phyloP scores from a whole-genome alignment of 2,329 filamentous ascomycete genomes.

The Xylaria sp. region DNA sequence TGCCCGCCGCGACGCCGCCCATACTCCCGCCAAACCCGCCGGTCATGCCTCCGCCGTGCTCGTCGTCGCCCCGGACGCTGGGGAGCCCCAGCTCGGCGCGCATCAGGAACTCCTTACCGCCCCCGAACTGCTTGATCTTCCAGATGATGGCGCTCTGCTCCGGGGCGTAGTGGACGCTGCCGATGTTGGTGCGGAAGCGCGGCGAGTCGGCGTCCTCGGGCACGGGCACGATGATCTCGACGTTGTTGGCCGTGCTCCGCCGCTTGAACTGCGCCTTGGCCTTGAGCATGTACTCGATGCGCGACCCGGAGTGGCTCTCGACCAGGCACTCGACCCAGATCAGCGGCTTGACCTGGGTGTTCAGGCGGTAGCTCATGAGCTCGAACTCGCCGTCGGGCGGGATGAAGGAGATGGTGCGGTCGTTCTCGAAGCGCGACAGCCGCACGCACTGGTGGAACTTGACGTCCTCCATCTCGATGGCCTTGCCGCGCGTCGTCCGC shows the following conservation, averaged over 20 bases:
- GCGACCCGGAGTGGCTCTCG: constrained; percentile 90
- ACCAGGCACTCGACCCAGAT: constrained; percentile 99
- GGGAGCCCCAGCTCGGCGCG: constrained; percentile 92
- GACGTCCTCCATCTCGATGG: constrained; percentile 99
- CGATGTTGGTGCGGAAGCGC: constrained; percentile 95
- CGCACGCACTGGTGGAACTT: constrained; percentile 99
- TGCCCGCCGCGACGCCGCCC: constrained; percentile 83
- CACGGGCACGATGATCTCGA: constrained; percentile 95
- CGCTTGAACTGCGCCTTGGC: constrained; percentile 98
- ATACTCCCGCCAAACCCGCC: constrained; percentile 96
- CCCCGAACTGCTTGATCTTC: constrained; percentile 99
- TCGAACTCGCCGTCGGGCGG: constrained; percentile 98
- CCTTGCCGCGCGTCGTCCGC: constrained; percentile 89
- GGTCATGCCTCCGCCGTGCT: constrained; percentile 95
- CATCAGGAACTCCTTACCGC: constrained; percentile 98
- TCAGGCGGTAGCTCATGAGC: constrained; percentile 97
- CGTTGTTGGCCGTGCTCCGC: constrained; percentile 95
- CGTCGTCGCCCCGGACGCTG: constrained; percentile 91
- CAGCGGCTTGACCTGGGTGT: constrained; percentile 96
- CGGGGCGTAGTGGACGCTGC: constrained; percentile 94
- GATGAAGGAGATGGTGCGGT: constrained; percentile 98
- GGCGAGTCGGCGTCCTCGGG: constrained; percentile 96
- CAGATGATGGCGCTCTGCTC: constrained; percentile 98
- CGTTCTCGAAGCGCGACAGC: constrained; percentile 95
- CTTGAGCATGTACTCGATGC: constrained; percentile 99